Evolutionary conservation across 1,139 yeast genomes (phyloP).

Genomic region (Magnusiomyces fungicola): DNA sequence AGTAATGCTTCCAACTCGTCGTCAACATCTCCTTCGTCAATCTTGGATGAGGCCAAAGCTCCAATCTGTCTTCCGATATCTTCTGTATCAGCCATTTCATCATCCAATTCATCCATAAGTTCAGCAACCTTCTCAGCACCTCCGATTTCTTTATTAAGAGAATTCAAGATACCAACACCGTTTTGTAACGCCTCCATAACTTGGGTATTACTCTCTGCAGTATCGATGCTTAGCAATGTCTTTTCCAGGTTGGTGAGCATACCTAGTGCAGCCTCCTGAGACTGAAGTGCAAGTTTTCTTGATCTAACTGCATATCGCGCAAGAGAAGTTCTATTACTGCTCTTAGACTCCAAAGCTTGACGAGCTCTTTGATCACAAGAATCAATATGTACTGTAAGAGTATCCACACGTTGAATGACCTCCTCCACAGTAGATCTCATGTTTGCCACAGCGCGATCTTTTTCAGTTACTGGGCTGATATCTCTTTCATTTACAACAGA

Average conservation of each 20-base stretch:
- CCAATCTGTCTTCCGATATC: slow-evolving; percentile 29
- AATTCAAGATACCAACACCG: slow-evolving; percentile 27
- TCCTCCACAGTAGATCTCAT: slow-evolving; percentile 25
- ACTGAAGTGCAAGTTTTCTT: slow-evolving; percentile 23
- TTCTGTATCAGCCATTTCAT: slow-evolving; percentile 30
- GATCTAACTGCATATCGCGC: slow-evolving; percentile 29
- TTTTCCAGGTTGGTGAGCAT: slow-evolving; percentile 30
- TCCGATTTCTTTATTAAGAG: slow-evolving; percentile 30
- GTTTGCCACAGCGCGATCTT: slow-evolving; percentile 29
- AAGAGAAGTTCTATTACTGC: slow-evolving; percentile 21
- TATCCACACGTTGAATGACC: slow-evolving; percentile 24
- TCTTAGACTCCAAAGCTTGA: slow-evolving; percentile 19
- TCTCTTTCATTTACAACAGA: slow-evolving; percentile 7
- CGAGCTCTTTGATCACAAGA: slow-evolving; percentile 23
- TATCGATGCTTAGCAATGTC: slow-evolving; percentile 27
- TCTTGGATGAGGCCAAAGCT: slow-evolving; percentile 18
- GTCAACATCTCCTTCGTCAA: slow-evolving; percentile 28
- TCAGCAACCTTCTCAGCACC: slow-evolving; percentile 33
- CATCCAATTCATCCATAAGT: slow-evolving; percentile 31
- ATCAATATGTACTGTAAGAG: slow-evolving; percentile 22
- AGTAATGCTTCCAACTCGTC: slow-evolving; percentile 24
- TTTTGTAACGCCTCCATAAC: slow-evolving; percentile 28
- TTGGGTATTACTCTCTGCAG: slow-evolving; percentile 24
- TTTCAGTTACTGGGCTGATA: slow-evolving; percentile 22
- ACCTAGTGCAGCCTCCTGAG: slow-evolving; percentile 26